phyloP scores from a whole-genome alignment of 805 yeast genomes.

The Blastobotrys attinorum region DNA sequence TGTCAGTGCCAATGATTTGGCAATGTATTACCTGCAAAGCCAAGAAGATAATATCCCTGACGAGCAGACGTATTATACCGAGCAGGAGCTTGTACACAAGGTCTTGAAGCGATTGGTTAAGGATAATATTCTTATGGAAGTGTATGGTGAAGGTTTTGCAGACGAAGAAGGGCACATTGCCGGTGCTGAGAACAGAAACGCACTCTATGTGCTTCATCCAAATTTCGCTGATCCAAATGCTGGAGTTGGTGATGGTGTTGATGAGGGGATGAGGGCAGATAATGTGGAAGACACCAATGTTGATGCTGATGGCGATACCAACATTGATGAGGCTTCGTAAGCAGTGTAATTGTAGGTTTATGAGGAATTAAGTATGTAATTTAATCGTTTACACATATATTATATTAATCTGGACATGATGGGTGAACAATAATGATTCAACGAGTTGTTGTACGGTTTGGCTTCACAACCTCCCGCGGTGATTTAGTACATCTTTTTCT shows the following conservation, averaged over 20 bases:
- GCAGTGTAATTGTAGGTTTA: too few species aligned
- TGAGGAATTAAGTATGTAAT: too few species aligned
- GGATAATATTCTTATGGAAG: slow-evolving; percentile 73
- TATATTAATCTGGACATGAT: too few species aligned
- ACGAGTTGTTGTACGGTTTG: too few species aligned
- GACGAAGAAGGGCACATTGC: slow-evolving; percentile 28
- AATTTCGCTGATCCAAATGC: slow-evolving; percentile 16
- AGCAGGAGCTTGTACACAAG: slow-evolving; percentile 63
- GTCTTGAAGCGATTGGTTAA: slow-evolving; percentile 77
- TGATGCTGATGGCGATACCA: too few species aligned
- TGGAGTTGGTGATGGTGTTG: background rate
- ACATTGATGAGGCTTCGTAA: too few species aligned
- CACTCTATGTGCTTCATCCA: slow-evolving; percentile 29
- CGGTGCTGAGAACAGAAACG: slow-evolving; percentile 15
- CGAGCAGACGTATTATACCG: slow-evolving; percentile 63
- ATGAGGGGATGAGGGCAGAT: background rate
- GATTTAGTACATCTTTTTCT: too few species aligned
- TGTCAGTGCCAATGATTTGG: slow-evolving; percentile 56
- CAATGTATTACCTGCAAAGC: slow-evolving; percentile 74
- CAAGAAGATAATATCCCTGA: slow-evolving; percentile 62
- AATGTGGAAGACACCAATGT: background rate
- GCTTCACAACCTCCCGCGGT: too few species aligned
- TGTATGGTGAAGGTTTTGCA: slow-evolving; percentile 38
- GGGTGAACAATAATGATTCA: too few species aligned
- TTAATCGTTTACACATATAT: too few species aligned